Evolutionary conservation across 2,329 filamentous ascomycete species (phyloP).

Genomic region (Bipolaris cookei): DNA sequence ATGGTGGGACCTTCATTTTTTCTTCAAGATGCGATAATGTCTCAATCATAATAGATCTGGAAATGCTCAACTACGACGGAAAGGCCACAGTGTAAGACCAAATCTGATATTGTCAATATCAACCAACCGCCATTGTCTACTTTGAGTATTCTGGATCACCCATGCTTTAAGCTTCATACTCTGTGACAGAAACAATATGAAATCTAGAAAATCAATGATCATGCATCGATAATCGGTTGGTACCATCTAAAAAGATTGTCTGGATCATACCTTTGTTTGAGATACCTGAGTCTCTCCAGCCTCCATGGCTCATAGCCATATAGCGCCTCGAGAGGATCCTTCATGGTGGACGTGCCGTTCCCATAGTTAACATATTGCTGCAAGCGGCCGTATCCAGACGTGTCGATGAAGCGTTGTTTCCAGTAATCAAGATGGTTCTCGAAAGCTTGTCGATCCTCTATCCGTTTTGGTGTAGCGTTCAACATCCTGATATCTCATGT

Average conservation of each 20-base stretch:
- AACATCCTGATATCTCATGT: conserved; percentile 4
- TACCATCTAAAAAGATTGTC: conserved; percentile 10
- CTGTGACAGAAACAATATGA: not conserved
- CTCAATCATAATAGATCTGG: too few relatives aligned
- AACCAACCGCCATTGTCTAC: too few relatives aligned
- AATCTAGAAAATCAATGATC: not conserved
- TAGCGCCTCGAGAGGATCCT: conserved; percentile 6
- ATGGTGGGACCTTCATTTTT: too few relatives aligned
- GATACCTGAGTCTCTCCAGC: not conserved
- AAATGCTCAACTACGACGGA: too few relatives aligned
- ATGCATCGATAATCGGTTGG: conserved; percentile 6
- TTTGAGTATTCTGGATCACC: too few relatives aligned
- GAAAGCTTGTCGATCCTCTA: conserved; percentile 8
- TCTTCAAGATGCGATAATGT: too few relatives aligned
- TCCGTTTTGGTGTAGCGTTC: conserved; percentile 10
- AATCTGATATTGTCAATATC: too few relatives aligned
- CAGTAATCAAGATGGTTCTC: conserved; percentile 9
- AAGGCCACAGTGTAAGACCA: too few relatives aligned
- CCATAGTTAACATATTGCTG: conserved; percentile 14
- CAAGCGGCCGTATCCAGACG: conserved; percentile 9
- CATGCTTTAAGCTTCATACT: too few relatives aligned
- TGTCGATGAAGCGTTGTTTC: conserved; percentile 9
- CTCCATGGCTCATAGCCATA: conserved; percentile 12
- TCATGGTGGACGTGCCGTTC: conserved; percentile 5
- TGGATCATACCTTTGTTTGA: conserved; percentile 8